Conservation (phyloP, 2,329 filamentous ascomycete species). For the Ophiosphaerella korrae region DNA sequence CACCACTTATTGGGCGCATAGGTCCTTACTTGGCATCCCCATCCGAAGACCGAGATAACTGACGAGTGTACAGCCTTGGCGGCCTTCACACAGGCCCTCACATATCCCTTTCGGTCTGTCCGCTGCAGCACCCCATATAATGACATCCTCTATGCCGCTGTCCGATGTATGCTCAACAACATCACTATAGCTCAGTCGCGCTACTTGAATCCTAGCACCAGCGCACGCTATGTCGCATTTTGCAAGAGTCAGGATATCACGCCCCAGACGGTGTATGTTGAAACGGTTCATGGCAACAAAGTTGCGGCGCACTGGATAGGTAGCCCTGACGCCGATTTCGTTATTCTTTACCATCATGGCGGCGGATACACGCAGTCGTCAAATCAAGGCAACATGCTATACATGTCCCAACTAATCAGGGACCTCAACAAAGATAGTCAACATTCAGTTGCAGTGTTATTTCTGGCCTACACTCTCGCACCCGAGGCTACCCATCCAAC, state of each 20-base stretch:
- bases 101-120: slow-evolving; percentile 22
- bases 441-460: slow-evolving; percentile 18
- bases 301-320: slow-evolving; percentile 33
- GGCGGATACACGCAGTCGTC: slow-evolving; percentile 27
- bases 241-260: slow-evolving; percentile 16
- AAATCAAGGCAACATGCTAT: slow-evolving; percentile 14
- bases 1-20: slow-evolving; percentile 4
- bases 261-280: slow-evolving; percentile 14
- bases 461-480: slow-evolving; percentile 26
- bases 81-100: slow-evolving; percentile 13
- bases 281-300: slow-evolving; percentile 3
- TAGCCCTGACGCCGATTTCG: slow-evolving; percentile 18
- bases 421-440: slow-evolving; percentile 12
- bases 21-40: neutral
- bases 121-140: slow-evolving; percentile 14
- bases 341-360: slow-evolving; percentile 30
- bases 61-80: slow-evolving; percentile 12
- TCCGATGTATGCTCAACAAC: slow-evolving; percentile 18
- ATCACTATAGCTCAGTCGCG: slow-evolving; percentile 28
- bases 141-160: slow-evolving; percentile 22
- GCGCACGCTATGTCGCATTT: slow-evolving; percentile 14
- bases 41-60: neutral
- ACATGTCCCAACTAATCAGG: slow-evolving; percentile 11
- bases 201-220: slow-evolving; percentile 21
- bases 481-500: slow-evolving; percentile 28